Evolutionary conservation across 2,329 filamentous ascomycete genomes (phyloP).

Genomic region (Nothophoma quercina): DNA sequence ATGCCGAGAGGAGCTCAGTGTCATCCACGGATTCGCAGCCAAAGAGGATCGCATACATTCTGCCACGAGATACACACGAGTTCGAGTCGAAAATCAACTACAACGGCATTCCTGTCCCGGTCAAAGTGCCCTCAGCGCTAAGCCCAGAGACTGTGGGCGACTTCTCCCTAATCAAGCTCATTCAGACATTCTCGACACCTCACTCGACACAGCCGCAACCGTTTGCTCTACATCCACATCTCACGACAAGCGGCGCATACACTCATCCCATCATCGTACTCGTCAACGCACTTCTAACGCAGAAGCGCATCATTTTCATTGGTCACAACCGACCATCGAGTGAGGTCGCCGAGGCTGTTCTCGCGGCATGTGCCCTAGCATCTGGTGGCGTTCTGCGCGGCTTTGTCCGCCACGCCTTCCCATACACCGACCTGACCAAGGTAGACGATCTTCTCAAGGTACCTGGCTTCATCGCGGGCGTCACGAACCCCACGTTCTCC

Average conservation of each 20-base stretch:
- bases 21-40: constrained; percentile 49
- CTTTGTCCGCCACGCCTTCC: constrained; percentile 95
- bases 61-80: constrained; percentile 95
- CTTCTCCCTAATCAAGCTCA: constrained; percentile 96
- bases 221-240: constrained; percentile 85
- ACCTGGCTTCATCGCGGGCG: constrained; percentile 95
- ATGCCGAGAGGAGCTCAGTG: constrained; percentile 50
- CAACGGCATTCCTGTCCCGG: constrained; percentile 93
- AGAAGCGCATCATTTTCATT: constrained; percentile 95
- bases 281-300: constrained; percentile 91
- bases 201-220: constrained; percentile 85
- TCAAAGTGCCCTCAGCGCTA: constrained; percentile 93
- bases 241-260: constrained; percentile 87
- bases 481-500: constrained; percentile 96
- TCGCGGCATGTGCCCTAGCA: constrained; percentile 92
- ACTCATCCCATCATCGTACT: constrained; percentile 96
- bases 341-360: constrained; percentile 95
- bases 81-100: constrained; percentile 96
- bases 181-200: constrained; percentile 87
- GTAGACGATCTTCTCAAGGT: constrained; percentile 96
- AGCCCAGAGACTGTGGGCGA: constrained; percentile 97
- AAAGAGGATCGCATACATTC: constrained; percentile 70
- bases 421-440: constrained; percentile 97
- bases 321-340: constrained; percentile 95
- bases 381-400: constrained; percentile 92